Conservation (phyloP, 2,329 filamentous ascomycete species). For the Fragosphaeria purpurea region DNA sequence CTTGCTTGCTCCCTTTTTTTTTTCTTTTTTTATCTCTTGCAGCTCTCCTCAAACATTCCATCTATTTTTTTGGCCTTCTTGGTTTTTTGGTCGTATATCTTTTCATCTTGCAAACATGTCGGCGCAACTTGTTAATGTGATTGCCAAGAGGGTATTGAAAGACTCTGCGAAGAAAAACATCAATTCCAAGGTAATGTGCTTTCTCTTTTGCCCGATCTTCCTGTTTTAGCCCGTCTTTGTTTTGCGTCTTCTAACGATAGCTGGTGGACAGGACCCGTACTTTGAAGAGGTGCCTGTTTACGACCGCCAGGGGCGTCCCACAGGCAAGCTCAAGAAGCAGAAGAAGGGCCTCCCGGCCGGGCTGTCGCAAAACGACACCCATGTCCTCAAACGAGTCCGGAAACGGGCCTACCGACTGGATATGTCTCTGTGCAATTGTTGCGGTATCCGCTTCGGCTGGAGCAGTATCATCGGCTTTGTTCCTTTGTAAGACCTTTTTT, state of each 20-base stretch:
- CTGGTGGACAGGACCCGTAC: conserved; percentile 63
- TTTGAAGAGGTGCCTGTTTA: conserved; percentile 75
- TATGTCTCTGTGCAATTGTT: conserved; percentile 70
- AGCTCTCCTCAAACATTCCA: not conserved
- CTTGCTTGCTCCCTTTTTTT: not conserved
- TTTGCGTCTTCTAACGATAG: no score
- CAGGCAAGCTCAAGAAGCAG: conserved; percentile 67
- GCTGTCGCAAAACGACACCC: conserved; percentile 70
- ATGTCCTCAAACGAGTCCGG: conserved; percentile 78
- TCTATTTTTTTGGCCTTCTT: not conserved
- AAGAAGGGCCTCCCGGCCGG: conserved; percentile 78
- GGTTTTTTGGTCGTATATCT: not conserved
- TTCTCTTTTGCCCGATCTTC: no score
- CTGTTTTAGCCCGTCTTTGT: no score
- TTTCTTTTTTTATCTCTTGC: not conserved
- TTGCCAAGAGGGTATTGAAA: conserved; percentile 14
- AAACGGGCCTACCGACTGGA: conserved; percentile 78
- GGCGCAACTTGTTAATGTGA: conserved; percentile 9
- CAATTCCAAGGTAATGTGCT: conserved; percentile 14
- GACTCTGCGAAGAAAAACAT: conserved; percentile 16
- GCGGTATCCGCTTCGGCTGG: conserved; percentile 82
- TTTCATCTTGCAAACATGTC: conserved; percentile 9
- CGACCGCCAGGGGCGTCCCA: conserved; percentile 52
- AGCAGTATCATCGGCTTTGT: conserved; percentile 74
- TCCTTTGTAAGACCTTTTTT: conserved; percentile 55